Base-by-base conservation (phyloP, 2,329 filamentous ascomycete species). In the Fusarium annulatum region DNA sequence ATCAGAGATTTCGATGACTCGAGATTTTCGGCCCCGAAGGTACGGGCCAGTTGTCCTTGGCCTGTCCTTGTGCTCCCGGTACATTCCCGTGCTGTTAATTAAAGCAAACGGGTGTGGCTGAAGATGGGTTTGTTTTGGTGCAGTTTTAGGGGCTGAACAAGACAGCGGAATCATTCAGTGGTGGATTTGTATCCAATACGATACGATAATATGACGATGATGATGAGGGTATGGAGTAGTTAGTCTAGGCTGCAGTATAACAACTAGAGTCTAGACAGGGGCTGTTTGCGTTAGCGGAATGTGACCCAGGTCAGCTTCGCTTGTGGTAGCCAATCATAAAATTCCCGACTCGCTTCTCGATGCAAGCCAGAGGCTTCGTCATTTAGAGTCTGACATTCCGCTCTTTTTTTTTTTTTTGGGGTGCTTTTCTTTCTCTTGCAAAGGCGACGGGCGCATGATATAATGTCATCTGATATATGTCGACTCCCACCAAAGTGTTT, bases 301-400 rank as follows among this genome's bases (percentile, higher is more conserved):
- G 67, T 55, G 53, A 64, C 59, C 67, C 63, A 68, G 56, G 69
- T 71, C 71, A 62, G 59, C 61, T 76, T 80, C 78, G 78, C 78
- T 78, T 80, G 66, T 45, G 51, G 49, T 52, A 48, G 11, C 77
- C 79, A 79, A 79, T 80, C 67, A 79, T 63, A 76, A 77, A 77
- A 72, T 77, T 69, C 67, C 73, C 76, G 76, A 69, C 77, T 79
- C 78, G 78, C 78, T 79, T 79, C 69, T 74, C 63, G 68, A 77
- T 77, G 76, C 75, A 78, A 61, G 67, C 76, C 63, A 73, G 61
- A 70, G 71, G 67, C 59, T 64, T 64, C 48, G 36, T 57, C 38
- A 64, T 64, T 67, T 60, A 58, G 67, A 69, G 61, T 49, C 64
- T 73, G 56, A 42, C 56, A 67, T 75, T 72, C 69, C 70, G 69